phyloP scores from a whole-genome alignment of 495 filamentous ascomycete species.

The Penicillium paradoxum region DNA sequence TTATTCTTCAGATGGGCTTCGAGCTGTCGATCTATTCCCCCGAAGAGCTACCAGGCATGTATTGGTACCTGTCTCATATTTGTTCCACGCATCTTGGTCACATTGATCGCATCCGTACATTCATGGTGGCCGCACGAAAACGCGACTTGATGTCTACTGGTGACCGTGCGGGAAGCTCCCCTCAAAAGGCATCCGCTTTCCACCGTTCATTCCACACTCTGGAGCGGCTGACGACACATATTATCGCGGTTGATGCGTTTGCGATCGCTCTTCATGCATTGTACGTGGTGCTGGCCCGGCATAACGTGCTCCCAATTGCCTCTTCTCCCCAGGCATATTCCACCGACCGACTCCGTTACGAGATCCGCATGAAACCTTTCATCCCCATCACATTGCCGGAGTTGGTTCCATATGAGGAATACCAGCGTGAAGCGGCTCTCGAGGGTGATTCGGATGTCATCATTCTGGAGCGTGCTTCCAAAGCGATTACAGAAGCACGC shows the following conservation, averaged over 20 bases:
- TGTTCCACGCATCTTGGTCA: constrained; percentile 50
- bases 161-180: neutral
- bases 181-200: constrained; percentile 35
- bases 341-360: constrained; percentile 66
- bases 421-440: constrained; percentile 39
- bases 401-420: constrained; percentile 62
- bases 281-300: constrained; percentile 60
- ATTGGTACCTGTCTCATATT: constrained; percentile 63
- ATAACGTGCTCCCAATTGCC: constrained; percentile 49
- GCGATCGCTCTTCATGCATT: constrained; percentile 63
- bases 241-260: constrained; percentile 63
- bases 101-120: constrained; percentile 66
- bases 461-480: constrained; percentile 57
- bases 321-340: constrained; percentile 63
- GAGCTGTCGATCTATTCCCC: constrained; percentile 85
- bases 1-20: constrained; percentile 90
- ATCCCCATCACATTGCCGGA: constrained; percentile 62
- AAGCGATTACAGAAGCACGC: constrained; percentile 55
- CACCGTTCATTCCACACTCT: constrained; percentile 54
- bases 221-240: constrained; percentile 59
- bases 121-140: constrained; percentile 38
- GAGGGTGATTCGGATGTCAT: constrained; percentile 35
- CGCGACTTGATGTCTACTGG: constrained; percentile 19
- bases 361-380: constrained; percentile 89
- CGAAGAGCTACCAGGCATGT: constrained; percentile 85